phyloP scores from a whole-genome alignment of 1,139 yeast species.

The Geotrichum australiense region DNA sequence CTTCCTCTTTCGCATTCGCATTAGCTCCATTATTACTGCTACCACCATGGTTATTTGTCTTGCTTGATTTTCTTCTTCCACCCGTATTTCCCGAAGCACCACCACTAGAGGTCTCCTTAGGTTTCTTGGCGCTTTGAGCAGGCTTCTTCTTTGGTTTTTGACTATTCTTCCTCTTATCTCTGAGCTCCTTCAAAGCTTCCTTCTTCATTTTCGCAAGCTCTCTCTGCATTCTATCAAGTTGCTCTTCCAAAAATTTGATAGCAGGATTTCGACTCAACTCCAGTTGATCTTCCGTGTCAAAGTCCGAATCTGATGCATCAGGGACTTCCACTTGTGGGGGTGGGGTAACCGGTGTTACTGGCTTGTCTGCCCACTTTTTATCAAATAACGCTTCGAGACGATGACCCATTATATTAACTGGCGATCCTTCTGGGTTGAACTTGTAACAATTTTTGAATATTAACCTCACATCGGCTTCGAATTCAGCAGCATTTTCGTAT shows the following conservation, averaged over 20 bases:
- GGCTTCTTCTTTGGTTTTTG: slow-evolving; percentile 28
- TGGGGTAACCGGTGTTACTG: slow-evolving; percentile 63
- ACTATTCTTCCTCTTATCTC: slow-evolving; percentile 30
- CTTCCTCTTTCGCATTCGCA: slow-evolving; percentile 23
- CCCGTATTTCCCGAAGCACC: slow-evolving; percentile 4
- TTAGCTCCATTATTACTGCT: slow-evolving; percentile 13
- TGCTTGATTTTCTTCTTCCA: slow-evolving; percentile 14
- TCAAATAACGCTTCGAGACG: slow-evolving; percentile 79
- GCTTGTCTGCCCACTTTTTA: slow-evolving; percentile 84
- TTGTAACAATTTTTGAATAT: slow-evolving; percentile 83
- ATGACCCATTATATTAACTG: slow-evolving; percentile 94
- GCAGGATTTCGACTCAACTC: slow-evolving; percentile 83
- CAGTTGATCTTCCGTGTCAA: slow-evolving; percentile 51
- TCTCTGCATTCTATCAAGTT: slow-evolving; percentile 74
- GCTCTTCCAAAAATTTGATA: slow-evolving; percentile 80
- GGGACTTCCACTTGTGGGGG: slow-evolving; percentile 36
- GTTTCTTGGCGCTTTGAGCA: slow-evolving; percentile 24
- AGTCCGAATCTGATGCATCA: slow-evolving; percentile 41
- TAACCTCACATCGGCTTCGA: slow-evolving; percentile 73
- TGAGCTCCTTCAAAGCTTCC: slow-evolving; percentile 50
- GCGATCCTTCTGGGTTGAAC: slow-evolving; percentile 93
- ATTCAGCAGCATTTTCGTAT: slow-evolving; percentile 82
- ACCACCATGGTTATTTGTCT: slow-evolving; percentile 13
- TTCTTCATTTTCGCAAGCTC: slow-evolving; percentile 78
- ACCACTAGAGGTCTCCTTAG: slow-evolving; percentile 8